Conservation (phyloP, 202 grass and related monocot genomes). For the Alloteropsis angusta region DNA sequence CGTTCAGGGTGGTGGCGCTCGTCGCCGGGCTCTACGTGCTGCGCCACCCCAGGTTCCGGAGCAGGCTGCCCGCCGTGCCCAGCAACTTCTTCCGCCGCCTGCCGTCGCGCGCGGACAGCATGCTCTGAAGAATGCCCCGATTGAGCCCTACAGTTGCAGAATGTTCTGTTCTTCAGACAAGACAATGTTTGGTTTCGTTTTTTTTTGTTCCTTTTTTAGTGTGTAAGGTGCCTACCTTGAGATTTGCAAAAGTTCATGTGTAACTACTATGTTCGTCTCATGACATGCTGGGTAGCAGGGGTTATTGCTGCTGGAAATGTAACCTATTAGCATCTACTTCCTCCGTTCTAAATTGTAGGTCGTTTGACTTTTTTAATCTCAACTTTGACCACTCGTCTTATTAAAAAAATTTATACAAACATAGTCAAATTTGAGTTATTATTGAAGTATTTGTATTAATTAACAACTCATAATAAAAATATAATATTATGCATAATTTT, state of each 20-base stretch:
- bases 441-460: no score
- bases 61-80: conserved; percentile 69
- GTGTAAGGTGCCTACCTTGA: not conserved
- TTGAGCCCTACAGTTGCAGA: not conserved
- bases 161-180: not conserved
- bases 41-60: conserved; percentile 80
- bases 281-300: not conserved
- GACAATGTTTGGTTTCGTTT: not conserved
- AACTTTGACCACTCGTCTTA: conserved; percentile 12
- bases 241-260: not conserved
- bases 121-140: conserved; percentile 33
- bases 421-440: no score
- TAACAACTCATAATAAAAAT: no score
- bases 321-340: no score
- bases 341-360: not conserved
- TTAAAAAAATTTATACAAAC: conserved; percentile 5
- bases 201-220: not conserved
- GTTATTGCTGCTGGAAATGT: no score
- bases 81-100: conserved; percentile 89
- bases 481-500: no score
- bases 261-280: not conserved
- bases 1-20: conserved; percentile 73
- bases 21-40: conserved; percentile 69
- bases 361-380: not conserved
- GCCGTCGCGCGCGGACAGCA: conserved; percentile 71